These are phyloP conservation scores for Candida labiduridarum DNA, from an alignment of 1,139 yeast species.

Conservation along the genomic window DNA sequence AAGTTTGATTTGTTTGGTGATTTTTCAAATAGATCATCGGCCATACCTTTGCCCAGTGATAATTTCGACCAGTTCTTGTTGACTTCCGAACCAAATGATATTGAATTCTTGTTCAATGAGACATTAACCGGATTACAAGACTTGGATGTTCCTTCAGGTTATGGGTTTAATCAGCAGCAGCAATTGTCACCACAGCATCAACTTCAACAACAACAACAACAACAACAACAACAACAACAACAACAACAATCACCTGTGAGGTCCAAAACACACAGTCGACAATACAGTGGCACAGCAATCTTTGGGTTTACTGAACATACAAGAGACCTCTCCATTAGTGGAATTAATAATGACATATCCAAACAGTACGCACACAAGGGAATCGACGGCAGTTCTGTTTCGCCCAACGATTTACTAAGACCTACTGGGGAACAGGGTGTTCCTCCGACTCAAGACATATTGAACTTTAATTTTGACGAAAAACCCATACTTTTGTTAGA, in stretches of 20 bases:
- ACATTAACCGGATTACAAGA: slow-evolving; percentile 50
- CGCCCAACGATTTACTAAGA: slow-evolving; percentile 39
- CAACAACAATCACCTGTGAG: slow-evolving; percentile 15
- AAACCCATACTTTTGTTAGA: slow-evolving; percentile 22
- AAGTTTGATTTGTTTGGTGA: slow-evolving; percentile 42
- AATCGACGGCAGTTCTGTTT: slow-evolving; percentile 18
- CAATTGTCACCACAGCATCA: background rate
- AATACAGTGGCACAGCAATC: slow-evolving; percentile 63
- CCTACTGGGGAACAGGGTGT: slow-evolving; percentile 7
- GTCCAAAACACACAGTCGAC: slow-evolving; percentile 32
- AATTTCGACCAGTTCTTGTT: slow-evolving; percentile 42
- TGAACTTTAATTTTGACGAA: slow-evolving; percentile 17
- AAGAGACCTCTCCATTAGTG: slow-evolving; percentile 52
- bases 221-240: slow-evolving; percentile 8
- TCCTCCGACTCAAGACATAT: slow-evolving; percentile 16
- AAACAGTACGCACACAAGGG: slow-evolving; percentile 24
- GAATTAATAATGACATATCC: slow-evolving; percentile 26
- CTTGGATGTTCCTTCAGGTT: slow-evolving; percentile 54
- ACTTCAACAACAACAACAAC: slow-evolving; percentile 8
- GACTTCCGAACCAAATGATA: slow-evolving; percentile 31
- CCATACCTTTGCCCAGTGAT: slow-evolving; percentile 45
- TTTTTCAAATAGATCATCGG: slow-evolving; percentile 17
- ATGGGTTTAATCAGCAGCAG: slow-evolving; percentile 16
- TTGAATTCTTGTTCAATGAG: slow-evolving; percentile 47
- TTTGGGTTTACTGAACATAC: slow-evolving; percentile 62